Evolutionary conservation across 306 rosid genomes (phyloP).

Genomic region (Cicer pinnatifidum): DNA sequence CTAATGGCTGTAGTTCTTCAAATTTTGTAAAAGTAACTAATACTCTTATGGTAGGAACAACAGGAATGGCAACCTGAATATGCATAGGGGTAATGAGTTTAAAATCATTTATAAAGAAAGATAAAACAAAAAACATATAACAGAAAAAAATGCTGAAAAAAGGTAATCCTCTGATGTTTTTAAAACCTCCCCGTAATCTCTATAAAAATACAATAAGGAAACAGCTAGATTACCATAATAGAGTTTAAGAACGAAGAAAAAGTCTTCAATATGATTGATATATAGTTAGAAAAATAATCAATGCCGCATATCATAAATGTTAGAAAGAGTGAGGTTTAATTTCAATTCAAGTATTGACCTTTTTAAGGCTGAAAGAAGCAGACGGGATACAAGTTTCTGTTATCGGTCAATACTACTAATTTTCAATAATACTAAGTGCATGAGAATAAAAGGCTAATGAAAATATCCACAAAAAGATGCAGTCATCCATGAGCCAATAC

Average conservation of each 20-base stretch:
- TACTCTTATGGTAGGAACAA: slow-evolving; percentile 93
- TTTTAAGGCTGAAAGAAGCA: too few relatives aligned
- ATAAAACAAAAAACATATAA: background rate
- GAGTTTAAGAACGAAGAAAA: slow-evolving; percentile 6
- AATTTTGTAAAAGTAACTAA: slow-evolving; percentile 89
- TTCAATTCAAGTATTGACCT: slow-evolving; percentile 14
- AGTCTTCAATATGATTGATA: background rate
- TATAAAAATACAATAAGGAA: background rate
- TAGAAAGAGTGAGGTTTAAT: background rate
- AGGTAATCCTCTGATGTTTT: background rate
- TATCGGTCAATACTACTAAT: background rate
- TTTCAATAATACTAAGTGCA: slow-evolving; percentile 2
- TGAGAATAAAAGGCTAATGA: slow-evolving; percentile 30
- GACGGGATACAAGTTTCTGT: background rate
- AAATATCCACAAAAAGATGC: background rate
- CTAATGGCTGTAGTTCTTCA: slow-evolving; percentile 82
- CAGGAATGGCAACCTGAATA: slow-evolving; percentile 92
- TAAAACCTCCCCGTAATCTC: background rate
- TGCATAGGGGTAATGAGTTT: slow-evolving; percentile 32
- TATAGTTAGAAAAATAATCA: background rate
- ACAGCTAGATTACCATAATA: too few relatives aligned
- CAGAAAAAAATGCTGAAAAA: background rate
- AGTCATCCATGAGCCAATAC: background rate
- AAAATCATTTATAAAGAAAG: slow-evolving; percentile 5
- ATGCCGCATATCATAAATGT: background rate